Evolutionary conservation across 352 stramenopile species (phyloP), one percentile per base, ranked within the genome.

Genomic region (Globisporangium canariense): DNA sequence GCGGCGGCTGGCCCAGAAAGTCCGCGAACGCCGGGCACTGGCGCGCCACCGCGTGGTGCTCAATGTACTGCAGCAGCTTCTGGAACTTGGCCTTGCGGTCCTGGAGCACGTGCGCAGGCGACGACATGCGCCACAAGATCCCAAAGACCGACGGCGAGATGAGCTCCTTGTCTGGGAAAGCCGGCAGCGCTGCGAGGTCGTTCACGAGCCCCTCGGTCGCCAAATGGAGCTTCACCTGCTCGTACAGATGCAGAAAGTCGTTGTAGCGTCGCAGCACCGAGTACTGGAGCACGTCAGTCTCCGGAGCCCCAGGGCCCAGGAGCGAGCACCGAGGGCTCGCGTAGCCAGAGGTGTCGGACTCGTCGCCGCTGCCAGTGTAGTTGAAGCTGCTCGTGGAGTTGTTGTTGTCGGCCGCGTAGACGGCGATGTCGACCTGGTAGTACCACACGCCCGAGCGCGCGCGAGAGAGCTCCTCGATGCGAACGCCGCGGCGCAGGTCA

Each of bases 221-320:
- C 9, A 78, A 45, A 18, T 68, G 53, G 6, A 66, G 64, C 46
- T 73, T 70, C 58, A 86, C 70, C 43, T 76, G 70, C 9, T 80
- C 70, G 60, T 87, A 84, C 20, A 89, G 68, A 56, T 83, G 63
- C 41, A 79, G 67, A 38, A 89, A 91, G 56, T 91, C 81, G 45
- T 67, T 87, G 70, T 91, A 91, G 34, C 81, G 81, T 16, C 81
- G 77, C 34, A 83, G 67, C 22, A 91, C 75, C 18, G 81, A 86
- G 66, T 89, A 91, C 61, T 79, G 70, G 56, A 82, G 68, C 34
- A 77, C 60, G 45, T 76, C 74, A 0, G 36, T 36, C 46, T 67
- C 60, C 0, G 34, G n/a, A 0, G 50, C 47, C 0, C 25, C 62
- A 16, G 32, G 51, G 7, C 16, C 30, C 14, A 34, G 18, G 13